Percentiles rank a stretch among this genome's conserved stretches.
Evolutionary conservation across 1,139 yeast species (phyloP).

Genomic region (Candida albicans): DNA sequence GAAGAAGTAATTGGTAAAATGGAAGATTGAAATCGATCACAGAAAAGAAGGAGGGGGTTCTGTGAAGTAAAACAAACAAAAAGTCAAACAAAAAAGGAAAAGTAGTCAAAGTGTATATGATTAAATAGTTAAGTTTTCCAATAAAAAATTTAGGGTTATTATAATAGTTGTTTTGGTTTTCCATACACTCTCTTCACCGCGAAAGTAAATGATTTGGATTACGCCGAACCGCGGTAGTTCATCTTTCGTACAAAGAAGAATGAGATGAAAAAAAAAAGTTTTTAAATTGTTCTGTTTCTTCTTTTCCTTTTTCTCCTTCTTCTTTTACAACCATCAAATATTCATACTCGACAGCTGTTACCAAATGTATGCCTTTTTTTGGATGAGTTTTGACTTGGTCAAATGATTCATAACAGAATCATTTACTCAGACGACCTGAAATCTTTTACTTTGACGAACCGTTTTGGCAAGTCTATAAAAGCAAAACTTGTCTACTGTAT

Average conservation of each 20-base stretch:
- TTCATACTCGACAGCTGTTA: constrained; percentile 1
- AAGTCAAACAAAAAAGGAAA: background rate
- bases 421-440: constrained; percentile 21
- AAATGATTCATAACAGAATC: background rate
- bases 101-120: background rate
- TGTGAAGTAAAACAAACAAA: background rate
- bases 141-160: too few relatives aligned
- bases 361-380: background rate
- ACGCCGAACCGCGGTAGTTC: too few relatives aligned
- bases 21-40: constrained; percentile 12
- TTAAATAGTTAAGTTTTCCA: too few relatives aligned
- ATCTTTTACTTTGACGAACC: constrained; percentile 43
- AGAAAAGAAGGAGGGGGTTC: background rate
- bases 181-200: too few relatives aligned
- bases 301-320: constrained; percentile 2
- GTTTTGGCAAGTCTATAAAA: constrained; percentile 44
- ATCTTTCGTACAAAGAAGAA: background rate
- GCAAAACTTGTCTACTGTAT: constrained; percentile 25
- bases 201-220: too few relatives aligned
- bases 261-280: background rate
- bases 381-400: constrained; percentile 8
- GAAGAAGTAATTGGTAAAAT: constrained; percentile 19
- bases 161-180: too few relatives aligned
- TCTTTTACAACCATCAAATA: constrained; percentile 9
- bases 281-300: too few relatives aligned